A percentile compares a stretch with the other conserved stretches of the same genome.
phyloP scores from a whole-genome alignment of 306 rosid genomes.

The Dalbergia oliveri region DNA sequence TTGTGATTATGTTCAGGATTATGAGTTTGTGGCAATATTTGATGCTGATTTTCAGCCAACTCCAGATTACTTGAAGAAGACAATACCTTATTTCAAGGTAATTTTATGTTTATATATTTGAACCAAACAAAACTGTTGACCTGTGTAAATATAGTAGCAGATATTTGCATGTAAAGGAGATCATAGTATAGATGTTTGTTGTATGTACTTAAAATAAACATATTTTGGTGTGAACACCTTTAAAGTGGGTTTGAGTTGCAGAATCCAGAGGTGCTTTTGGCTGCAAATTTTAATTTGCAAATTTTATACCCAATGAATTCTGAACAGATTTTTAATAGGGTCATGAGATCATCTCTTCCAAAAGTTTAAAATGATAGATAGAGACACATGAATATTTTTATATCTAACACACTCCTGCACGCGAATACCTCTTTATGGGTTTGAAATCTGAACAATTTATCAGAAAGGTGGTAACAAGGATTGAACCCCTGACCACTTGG shows the following conservation, averaged over 20 bases:
- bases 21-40: slow-evolving; percentile 94
- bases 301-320: not conserved
- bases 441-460: no score
- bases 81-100: slow-evolving; percentile 97
- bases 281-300: slow-evolving; percentile 8
- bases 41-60: slow-evolving; percentile 99
- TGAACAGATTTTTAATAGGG: not conserved
- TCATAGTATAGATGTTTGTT: not conserved
- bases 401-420: no score
- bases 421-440: no score
- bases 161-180: slow-evolving; percentile 32
- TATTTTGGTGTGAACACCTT: slow-evolving; percentile 27
- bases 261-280: slow-evolving; percentile 5
- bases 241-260: slow-evolving; percentile 32
- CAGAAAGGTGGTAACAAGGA: no score
- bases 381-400: no score
- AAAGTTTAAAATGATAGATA: no score
- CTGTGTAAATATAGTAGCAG: slow-evolving; percentile 11
- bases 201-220: not conserved
- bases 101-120: slow-evolving; percentile 11
- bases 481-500: no score
- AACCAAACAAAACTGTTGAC: slow-evolving; percentile 22
- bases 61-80: slow-evolving; percentile 93
- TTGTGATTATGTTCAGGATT: slow-evolving; percentile 95
- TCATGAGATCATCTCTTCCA: no score